Conservation (phyloP, 2,329 filamentous ascomycete genomes). For the Neurospora crassa region DNA sequence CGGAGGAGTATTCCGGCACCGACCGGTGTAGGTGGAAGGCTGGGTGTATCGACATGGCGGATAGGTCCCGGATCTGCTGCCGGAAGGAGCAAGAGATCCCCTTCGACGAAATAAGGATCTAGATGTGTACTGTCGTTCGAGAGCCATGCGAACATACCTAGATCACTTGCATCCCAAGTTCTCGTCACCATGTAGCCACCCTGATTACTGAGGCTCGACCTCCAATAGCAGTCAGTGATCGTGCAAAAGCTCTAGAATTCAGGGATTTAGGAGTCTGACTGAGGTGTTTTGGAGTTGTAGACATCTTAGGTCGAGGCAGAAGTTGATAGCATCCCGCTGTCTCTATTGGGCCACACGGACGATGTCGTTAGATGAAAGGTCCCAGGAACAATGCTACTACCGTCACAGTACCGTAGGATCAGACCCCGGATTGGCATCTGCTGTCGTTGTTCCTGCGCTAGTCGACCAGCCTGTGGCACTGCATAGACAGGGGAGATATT, state of each 20-base stretch:
- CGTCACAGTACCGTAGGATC: not conserved
- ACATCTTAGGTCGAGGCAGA: not conserved
- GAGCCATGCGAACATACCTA: not conserved
- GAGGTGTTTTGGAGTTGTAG: not conserved
- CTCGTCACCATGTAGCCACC: not conserved
- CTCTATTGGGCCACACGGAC: not conserved
- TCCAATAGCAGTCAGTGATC: not conserved
- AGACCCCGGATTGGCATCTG: not conserved
- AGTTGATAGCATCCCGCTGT: not conserved
- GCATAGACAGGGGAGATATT: not conserved
- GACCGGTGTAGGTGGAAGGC: not conserved
- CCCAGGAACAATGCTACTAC: not conserved
- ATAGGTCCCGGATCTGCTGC: not conserved
- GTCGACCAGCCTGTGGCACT: not conserved
- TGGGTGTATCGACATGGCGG: not conserved
- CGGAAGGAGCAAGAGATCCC: not conserved
- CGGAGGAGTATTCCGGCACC: not conserved
- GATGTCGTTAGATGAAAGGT: not conserved
- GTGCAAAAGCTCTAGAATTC: not conserved
- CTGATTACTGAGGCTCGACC: not conserved
- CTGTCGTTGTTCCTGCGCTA: not conserved
- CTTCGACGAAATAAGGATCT: not conserved
- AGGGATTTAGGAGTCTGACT: not conserved
- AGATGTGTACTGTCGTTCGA: not conserved
- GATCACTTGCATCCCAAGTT: not conserved